phyloP scores from a whole-genome alignment of 1,139 yeast species.

The Pichia sp. region DNA sequence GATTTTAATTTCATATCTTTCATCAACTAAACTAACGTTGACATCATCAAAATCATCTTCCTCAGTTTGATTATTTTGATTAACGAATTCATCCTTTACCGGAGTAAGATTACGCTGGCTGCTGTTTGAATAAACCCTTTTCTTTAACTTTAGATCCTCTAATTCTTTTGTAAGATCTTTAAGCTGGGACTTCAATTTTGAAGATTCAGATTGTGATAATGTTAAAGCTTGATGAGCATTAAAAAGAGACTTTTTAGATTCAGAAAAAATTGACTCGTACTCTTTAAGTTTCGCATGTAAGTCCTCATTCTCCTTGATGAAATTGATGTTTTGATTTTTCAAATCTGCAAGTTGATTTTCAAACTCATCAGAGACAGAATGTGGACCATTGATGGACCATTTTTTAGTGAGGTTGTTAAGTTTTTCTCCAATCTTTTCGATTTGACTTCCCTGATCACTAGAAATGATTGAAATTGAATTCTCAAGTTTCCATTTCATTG shows the following conservation, averaged over 20 bases:
- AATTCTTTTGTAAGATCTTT: constrained; percentile 56
- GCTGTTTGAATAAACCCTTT: constrained; percentile 30
- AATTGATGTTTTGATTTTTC: constrained; percentile 20
- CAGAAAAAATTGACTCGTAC: constrained; percentile 54
- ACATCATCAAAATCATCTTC: not conserved
- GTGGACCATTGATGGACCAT: constrained; percentile 9
- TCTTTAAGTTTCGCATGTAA: constrained; percentile 18
- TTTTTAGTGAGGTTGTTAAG: constrained; percentile 8
- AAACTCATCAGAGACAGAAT: constrained; percentile 28
- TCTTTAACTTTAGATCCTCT: constrained; percentile 56
- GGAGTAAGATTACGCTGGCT: constrained; percentile 7
- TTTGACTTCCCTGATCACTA: constrained; percentile 1
- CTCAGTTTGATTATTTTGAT: not conserved
- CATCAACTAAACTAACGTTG: constrained; percentile 33
- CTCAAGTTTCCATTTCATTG: constrained; percentile 39
- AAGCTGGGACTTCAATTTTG: constrained; percentile 49
- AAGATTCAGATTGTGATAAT: constrained; percentile 64
- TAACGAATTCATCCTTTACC: not conserved
- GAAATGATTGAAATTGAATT: constrained; percentile 25
- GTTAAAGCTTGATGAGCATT: constrained; percentile 71
- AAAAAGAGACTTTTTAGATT: constrained; percentile 63
- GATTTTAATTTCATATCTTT: constrained; percentile 68
- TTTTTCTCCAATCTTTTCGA: constrained; percentile 7
- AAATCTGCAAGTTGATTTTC: constrained; percentile 15
- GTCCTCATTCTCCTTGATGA: not conserved